These are phyloP conservation scores for Tuber brumale DNA, from an alignment of 495 filamentous ascomycete species.

Conservation along the genomic window DNA sequence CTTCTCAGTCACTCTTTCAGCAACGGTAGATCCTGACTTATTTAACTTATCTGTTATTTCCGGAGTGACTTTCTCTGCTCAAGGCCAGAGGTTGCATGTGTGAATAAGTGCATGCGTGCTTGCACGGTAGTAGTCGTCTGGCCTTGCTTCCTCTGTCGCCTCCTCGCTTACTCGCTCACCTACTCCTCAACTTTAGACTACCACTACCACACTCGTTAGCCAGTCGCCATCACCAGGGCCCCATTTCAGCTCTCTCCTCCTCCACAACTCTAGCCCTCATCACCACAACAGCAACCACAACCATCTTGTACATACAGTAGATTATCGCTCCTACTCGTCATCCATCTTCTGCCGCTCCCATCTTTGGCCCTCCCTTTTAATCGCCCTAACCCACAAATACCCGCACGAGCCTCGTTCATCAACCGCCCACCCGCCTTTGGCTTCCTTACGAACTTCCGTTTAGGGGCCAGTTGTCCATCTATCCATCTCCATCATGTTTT, in stretches of 20 bases:
- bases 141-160: background rate
- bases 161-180: background rate
- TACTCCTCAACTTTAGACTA: background rate
- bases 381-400: background rate
- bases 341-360: conserved; percentile 7
- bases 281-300: conserved; percentile 14
- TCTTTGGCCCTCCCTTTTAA: background rate
- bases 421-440: conserved; percentile 1
- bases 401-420: conserved; percentile 4
- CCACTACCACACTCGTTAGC: background rate
- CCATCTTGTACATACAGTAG: conserved; percentile 18
- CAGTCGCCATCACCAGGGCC: background rate
- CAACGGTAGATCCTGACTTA: background rate
- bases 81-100: background rate
- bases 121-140: background rate
- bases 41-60: background rate
- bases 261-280: background rate
- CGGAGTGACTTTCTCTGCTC: background rate
- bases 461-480: conserved; percentile 33
- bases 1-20: background rate
- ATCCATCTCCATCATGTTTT: conserved; percentile 66
- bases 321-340: conserved; percentile 15
- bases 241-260: background rate
- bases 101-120: background rate
- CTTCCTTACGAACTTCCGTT: conserved; percentile 22